Percentiles rank a stretch among this genome's conserved stretches.
These are phyloP conservation scores for Candida vartiovaarae DNA, from an alignment of 805 yeast species.

Conservation along the genomic window DNA sequence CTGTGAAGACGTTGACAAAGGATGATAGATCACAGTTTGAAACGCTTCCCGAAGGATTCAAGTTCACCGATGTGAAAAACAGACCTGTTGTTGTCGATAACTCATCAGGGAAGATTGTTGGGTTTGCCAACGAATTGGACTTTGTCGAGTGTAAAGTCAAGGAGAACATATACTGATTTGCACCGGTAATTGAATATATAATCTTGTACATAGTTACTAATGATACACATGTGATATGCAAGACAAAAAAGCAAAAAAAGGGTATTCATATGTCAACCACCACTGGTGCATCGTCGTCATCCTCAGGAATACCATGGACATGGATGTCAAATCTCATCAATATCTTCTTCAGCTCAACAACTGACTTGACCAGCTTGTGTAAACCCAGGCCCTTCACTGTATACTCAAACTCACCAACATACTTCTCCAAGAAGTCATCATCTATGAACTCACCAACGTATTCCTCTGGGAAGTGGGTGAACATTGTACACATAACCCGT, in stretches of 20 bases:
- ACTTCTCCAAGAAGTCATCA: conserved; percentile 12
- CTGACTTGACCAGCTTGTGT: conserved; percentile 12
- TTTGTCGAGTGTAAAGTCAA: conserved; percentile 12
- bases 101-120: conserved; percentile 6
- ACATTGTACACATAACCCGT: conserved; percentile 28
- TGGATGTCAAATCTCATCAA: conserved; percentile 13
- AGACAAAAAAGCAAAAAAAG: no score
- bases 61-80: conserved; percentile 10
- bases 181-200: not conserved
- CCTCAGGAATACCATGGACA: conserved; percentile 14
- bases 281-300: conserved; percentile 22
- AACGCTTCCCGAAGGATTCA: conserved; percentile 9
- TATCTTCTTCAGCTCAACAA: conserved; percentile 10
- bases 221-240: not conserved
- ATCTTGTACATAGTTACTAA: not conserved
- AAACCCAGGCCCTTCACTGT: conserved; percentile 19
- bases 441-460: conserved; percentile 31
- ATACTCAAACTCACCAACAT: conserved; percentile 20
- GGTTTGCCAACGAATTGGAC: conserved; percentile 7
- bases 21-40: conserved; percentile 8
- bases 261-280: conserved; percentile 11
- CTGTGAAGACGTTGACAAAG: conserved; percentile 10
- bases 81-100: conserved; percentile 17
- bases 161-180: conserved; percentile 14
- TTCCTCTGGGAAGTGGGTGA: conserved; percentile 35